Evolutionary conservation across 2,329 filamentous ascomycete genomes (phyloP).

Genomic region (Alternaria infectoria): DNA sequence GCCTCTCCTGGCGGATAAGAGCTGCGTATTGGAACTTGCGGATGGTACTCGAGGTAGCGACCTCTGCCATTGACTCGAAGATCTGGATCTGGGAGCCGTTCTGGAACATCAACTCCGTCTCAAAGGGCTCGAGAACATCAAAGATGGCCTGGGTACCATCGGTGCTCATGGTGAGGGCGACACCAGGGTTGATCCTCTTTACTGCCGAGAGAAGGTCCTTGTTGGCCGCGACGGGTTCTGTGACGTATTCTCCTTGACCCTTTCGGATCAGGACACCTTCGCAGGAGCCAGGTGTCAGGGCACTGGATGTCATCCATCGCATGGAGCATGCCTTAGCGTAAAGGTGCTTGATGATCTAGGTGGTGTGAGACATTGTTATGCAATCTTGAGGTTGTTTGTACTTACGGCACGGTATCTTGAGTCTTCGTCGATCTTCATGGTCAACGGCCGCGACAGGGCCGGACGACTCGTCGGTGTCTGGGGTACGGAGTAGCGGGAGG

Average conservation of each 20-base stretch:
- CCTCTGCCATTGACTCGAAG: slow-evolving; percentile 53
- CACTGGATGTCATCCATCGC: slow-evolving; percentile 27
- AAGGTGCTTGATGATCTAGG: slow-evolving; percentile 38
- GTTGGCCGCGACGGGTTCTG: slow-evolving; percentile 50
- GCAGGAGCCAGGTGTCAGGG: slow-evolving; percentile 16
- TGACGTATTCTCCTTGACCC: slow-evolving; percentile 70
- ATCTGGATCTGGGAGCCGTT: slow-evolving; percentile 56
- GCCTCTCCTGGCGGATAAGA: slow-evolving; percentile 73
- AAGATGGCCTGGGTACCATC: slow-evolving; percentile 57
- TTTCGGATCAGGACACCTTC: slow-evolving; percentile 76
- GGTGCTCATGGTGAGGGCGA: slow-evolving; percentile 59
- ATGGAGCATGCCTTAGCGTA: slow-evolving; percentile 31
- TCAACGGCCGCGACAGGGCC: slow-evolving; percentile 15
- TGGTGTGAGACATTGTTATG: background rate
- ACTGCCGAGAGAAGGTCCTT: slow-evolving; percentile 52
- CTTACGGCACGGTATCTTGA: slow-evolving; percentile 32
- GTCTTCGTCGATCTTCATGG: slow-evolving; percentile 32
- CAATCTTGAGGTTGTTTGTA: background rate
- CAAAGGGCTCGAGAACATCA: slow-evolving; percentile 48
- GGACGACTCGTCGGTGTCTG: slow-evolving; percentile 15
- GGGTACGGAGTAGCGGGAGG: slow-evolving; percentile 8
- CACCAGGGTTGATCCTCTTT: slow-evolving; percentile 54
- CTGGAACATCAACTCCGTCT: slow-evolving; percentile 50
- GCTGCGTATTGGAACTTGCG: slow-evolving; percentile 83
- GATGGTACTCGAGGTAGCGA: slow-evolving; percentile 56